These are phyloP conservation scores for Cordyceps farinosa DNA, from an alignment of 2,329 filamentous ascomycete genomes.

Conservation along the genomic window DNA sequence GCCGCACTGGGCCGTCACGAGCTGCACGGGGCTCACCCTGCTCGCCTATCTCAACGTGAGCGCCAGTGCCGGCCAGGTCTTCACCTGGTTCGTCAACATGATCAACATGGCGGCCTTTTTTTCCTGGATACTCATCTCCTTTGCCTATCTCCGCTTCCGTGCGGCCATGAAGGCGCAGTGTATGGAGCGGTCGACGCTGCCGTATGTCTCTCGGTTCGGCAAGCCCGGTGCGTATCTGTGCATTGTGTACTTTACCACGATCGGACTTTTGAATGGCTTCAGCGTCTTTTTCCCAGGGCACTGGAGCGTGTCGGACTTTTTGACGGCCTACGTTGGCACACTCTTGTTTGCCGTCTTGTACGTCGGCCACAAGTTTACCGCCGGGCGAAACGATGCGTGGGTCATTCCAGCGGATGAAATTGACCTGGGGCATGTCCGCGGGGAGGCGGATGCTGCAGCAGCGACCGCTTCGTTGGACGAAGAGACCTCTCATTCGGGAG, in stretches of 20 bases:
- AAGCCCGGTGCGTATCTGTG: conserved; percentile 17
- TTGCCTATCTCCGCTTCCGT: conserved; percentile 20
- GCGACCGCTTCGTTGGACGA: not conserved
- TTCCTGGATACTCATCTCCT: conserved; percentile 21
- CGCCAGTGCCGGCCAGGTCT: conserved; percentile 52
- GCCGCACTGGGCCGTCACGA: conserved; percentile 22
- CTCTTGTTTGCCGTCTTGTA: conserved; percentile 16
- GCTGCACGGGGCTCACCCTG: conserved; percentile 45
- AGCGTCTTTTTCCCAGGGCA: conserved; percentile 21
- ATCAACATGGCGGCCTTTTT: conserved; percentile 21
- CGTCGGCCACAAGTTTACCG: conserved; percentile 3
- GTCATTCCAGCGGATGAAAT: not conserved
- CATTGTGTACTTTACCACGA: conserved; percentile 18
- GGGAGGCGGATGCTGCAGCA: not conserved
- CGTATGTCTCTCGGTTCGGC: conserved; percentile 10
- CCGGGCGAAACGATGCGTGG: not conserved
- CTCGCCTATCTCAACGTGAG: conserved; percentile 58
- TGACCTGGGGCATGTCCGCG: not conserved
- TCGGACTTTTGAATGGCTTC: conserved; percentile 61
- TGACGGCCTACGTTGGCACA: conserved; percentile 22
- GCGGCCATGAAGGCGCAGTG: conserved; percentile 14
- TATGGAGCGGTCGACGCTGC: conserved; percentile 7
- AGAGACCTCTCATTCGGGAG: not conserved
- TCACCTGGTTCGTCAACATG: conserved; percentile 51
- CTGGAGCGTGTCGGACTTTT: conserved; percentile 21